phyloP scores from a whole-genome alignment of 352 stramenopile genomes.

The Stramenopiles sp. region DNA sequence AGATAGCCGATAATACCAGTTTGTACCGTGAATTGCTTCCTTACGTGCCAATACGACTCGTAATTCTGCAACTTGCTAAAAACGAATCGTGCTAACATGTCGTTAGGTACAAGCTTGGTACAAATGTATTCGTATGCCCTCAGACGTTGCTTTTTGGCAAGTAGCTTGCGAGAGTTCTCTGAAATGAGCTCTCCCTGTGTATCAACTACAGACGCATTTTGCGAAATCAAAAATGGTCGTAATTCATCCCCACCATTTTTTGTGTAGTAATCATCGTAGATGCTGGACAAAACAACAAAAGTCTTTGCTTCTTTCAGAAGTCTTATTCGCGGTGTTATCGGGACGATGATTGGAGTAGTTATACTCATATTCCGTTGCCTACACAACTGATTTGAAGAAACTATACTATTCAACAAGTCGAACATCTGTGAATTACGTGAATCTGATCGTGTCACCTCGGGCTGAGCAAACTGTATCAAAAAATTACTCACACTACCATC shows the following conservation, averaged over 20 bases:
- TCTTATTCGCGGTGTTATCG: conserved; percentile 62
- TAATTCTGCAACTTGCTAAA: conserved; percentile 41
- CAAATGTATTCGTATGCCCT: conserved; percentile 53
- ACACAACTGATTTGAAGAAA: conserved; percentile 59
- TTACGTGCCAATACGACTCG: conserved; percentile 59
- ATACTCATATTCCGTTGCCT: conserved; percentile 62
- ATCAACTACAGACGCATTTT: neutral
- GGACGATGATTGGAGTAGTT: conserved; percentile 67
- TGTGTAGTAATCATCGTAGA: neutral
- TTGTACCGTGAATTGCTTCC: conserved; percentile 58
- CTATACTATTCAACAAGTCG: conserved; percentile 54
- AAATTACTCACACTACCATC: conserved; percentile 67
- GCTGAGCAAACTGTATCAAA: conserved; percentile 71
- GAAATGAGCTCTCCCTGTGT: conserved; percentile 45
- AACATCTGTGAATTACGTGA: conserved; percentile 82
- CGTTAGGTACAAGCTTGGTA: conserved; percentile 47
- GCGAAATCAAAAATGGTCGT: conserved; percentile 14
- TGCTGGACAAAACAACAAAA: conserved; percentile 40
- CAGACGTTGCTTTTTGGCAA: conserved; percentile 36
- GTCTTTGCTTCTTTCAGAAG: conserved; percentile 56
- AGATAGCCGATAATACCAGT: conserved; percentile 54
- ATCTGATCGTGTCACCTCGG: conserved; percentile 72
- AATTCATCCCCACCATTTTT: conserved; percentile 30
- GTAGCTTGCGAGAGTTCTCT: conserved; percentile 45
- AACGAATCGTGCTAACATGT: conserved; percentile 56